Evolutionary conservation across 2,329 filamentous ascomycete genomes (phyloP).

Genomic region (Phialocephala sp.): DNA sequence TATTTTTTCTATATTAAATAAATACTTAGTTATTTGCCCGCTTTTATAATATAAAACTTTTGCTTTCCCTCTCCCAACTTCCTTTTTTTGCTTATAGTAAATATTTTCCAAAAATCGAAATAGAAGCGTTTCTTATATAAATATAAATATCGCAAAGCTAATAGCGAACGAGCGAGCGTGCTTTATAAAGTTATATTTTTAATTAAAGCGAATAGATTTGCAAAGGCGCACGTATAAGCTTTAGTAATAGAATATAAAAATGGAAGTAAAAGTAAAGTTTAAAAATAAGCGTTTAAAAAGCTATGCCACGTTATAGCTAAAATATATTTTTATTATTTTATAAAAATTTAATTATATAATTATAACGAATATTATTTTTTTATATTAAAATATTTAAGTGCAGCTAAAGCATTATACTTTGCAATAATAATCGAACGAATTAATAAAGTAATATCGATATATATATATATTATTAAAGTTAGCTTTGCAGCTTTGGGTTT

Average conservation of each 20-base stretch:
- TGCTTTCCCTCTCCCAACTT: conserved; percentile 31
- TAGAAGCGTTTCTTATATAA: neutral
- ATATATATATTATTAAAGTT: too few relatives aligned
- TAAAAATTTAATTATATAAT: too few relatives aligned
- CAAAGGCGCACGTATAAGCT: neutral
- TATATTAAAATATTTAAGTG: too few relatives aligned
- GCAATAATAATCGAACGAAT: too few relatives aligned
- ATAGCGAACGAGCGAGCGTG: neutral
- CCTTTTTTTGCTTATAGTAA: conserved; percentile 36
- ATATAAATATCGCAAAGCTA: conserved; percentile 9
- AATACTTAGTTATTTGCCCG: conserved; percentile 63
- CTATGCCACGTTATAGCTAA: too few relatives aligned
- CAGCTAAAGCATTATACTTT: too few relatives aligned
- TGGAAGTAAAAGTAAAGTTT: conserved; percentile 10
- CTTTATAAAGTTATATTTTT: conserved; percentile 8
- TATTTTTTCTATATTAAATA: conserved; percentile 66
- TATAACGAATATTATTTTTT: too few relatives aligned
- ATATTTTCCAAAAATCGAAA: conserved; percentile 14
- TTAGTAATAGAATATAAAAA: neutral
- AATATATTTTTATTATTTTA: too few relatives aligned
- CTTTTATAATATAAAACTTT: conserved; percentile 69
- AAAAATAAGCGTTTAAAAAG: neutral
- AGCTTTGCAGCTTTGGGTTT: too few relatives aligned
- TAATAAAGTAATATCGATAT: too few relatives aligned
- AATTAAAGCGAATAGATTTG: conserved; percentile 18